Base-by-base conservation (phyloP, 495 filamentous ascomycete species). In the Trypethelium eluteriae region DNA sequence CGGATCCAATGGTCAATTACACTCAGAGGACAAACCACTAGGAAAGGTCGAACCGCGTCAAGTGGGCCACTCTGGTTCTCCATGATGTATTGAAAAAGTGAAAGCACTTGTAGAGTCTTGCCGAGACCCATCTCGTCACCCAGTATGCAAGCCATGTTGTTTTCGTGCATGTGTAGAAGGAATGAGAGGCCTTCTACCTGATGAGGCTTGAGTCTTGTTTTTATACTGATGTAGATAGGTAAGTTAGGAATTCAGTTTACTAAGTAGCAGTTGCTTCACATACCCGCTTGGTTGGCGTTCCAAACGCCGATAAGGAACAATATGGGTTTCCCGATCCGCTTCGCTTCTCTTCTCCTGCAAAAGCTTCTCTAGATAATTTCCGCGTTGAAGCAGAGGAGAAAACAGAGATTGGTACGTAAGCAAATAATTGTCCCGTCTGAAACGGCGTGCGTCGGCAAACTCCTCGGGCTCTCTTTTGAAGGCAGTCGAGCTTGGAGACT, bases 81-180 rank as follows among this genome's bases (percentile, higher is more conserved):
- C 39, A 76, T 79, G 0, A 85, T 66, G 57, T 81, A 76, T 62
- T 83, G 82, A 44, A 87, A 83, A 0, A 87, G 75, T 2, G 85
- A 79, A 0, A 88, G 76, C 0, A 83, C 84, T 68, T 88, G 85
- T 0, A 86, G 68, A 0, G 84, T 88, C 69, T 86, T 86, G 18
- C 84, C 85, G 0, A 87, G 76, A n/a, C 85, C 85, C 85, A 87
- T 87, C 57, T 87, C 85, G 59, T 87, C 85, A 3, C 79, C 85
- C 0, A 86, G 76, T 18, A 87, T 84, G 11, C 79, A 80, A 3
- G 82, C 81, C n/a, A 85, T 72, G 41, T 84, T 82, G 66, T 88
- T 88, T 2, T 78, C 75, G 70, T 85, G 75, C 11, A 88, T 73
- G 70, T 85, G 81, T 0, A 86, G 68, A 5, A 89, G 77, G 70